Percentiles rank a stretch among this genome's conserved stretches.
Conservation (phyloP, 805 yeast genomes). For the Scheffersomyces spartinae region DNA sequence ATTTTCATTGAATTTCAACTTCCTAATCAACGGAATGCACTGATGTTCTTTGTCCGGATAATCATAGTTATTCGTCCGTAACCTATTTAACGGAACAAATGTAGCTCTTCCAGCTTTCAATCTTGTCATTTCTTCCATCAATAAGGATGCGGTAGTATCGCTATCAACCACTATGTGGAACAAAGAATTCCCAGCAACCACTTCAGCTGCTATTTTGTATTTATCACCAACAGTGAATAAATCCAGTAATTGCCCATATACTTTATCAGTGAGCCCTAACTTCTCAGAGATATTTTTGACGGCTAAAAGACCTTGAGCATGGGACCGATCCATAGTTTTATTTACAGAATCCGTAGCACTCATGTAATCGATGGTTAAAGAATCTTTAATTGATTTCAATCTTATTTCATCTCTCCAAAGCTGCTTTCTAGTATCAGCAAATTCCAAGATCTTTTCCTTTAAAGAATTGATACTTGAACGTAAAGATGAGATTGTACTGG, state of each 20-base stretch:
- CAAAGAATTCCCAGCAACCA: constrained; percentile 75
- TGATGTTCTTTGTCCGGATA: constrained; percentile 56
- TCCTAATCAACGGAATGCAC: constrained; percentile 68
- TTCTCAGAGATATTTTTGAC: constrained; percentile 52
- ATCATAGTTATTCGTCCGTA: constrained; percentile 27
- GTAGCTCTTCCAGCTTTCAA: constrained; percentile 77
- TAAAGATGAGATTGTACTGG: too few species aligned
- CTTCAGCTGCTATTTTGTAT: constrained; percentile 79
- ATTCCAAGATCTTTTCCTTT: constrained; percentile 28
- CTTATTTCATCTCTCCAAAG: constrained; percentile 76
- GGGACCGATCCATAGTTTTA: constrained; percentile 66
- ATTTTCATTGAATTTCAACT: constrained; percentile 48
- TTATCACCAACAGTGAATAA: constrained; percentile 71
- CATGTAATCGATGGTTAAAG: constrained; percentile 42
- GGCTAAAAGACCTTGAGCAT: constrained; percentile 57
- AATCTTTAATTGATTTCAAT: constrained; percentile 41
- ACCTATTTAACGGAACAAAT: constrained; percentile 77
- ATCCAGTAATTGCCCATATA: constrained; percentile 81
- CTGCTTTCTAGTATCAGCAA: constrained; percentile 56
- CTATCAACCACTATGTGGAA: constrained; percentile 85
- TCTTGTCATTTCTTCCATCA: constrained; percentile 66
- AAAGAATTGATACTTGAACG: too few species aligned
- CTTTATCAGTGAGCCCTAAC: constrained; percentile 47
- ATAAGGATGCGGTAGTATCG: constrained; percentile 67
- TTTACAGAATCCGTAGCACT: constrained; percentile 49